Evolutionary conservation across 805 yeast genomes (phyloP).

Genomic region (Candida maris): DNA sequence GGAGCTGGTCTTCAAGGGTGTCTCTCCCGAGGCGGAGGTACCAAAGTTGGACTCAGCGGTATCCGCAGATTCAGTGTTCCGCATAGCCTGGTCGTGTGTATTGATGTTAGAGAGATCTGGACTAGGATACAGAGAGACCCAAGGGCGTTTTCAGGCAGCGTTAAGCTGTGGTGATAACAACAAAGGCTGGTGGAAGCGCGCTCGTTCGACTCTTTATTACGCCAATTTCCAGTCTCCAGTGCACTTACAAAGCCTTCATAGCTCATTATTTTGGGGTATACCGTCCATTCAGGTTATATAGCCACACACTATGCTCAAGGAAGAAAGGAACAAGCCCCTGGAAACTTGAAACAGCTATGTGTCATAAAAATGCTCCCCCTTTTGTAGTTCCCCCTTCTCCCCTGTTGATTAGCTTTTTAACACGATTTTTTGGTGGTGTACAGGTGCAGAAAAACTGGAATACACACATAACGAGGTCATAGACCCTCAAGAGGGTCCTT

Average conservation of each 20-base stretch:
- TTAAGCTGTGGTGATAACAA: too few relatives aligned
- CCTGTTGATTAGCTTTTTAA: conserved; percentile 18
- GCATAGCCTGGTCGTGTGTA: conserved; percentile 13
- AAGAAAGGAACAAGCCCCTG: conserved; percentile 1
- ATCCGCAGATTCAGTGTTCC: conserved; percentile 18
- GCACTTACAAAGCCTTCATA: conserved; percentile 19
- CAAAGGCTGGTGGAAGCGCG: too few relatives aligned
- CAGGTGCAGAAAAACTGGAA: too few relatives aligned
- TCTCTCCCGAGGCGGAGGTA: conserved; percentile 17
- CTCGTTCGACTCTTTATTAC: conserved; percentile 4
- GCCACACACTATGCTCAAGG: not conserved
- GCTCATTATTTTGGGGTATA: conserved; percentile 8
- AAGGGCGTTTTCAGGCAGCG: too few relatives aligned
- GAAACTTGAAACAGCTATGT: conserved; percentile 6
- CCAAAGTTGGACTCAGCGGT: conserved; percentile 21
- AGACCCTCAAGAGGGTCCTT: not conserved
- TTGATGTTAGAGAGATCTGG: too few relatives aligned
- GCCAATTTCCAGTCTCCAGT: conserved; percentile 1
- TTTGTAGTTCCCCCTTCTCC: conserved; percentile 9
- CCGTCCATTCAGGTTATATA: not conserved
- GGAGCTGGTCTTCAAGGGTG: conserved; percentile 10
- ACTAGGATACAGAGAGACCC: too few relatives aligned
- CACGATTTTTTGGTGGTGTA: too few relatives aligned
- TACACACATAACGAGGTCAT: too few relatives aligned
- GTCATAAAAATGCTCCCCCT: conserved; percentile 3